Evolutionary conservation across 2,329 filamentous ascomycete species (phyloP).

Genomic region (Stemphylium beticola): DNA sequence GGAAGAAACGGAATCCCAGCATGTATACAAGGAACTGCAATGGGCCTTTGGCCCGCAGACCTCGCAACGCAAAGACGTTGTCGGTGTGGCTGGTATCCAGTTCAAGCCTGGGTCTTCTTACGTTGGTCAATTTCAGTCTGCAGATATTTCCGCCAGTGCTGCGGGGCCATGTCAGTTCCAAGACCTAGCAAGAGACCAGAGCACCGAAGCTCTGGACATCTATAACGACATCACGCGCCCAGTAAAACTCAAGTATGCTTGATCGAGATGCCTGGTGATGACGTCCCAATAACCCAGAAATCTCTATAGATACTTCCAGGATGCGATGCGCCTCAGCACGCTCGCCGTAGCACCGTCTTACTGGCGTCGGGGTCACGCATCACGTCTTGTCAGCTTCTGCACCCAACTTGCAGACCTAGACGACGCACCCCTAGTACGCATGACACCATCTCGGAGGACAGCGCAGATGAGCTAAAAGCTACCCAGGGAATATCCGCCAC

Average conservation of each 20-base stretch:
- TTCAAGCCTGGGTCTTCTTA: slow-evolving; percentile 30
- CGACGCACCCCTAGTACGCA: slow-evolving; percentile 25
- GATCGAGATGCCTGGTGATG: not conserved
- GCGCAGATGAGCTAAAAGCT: not conserved
- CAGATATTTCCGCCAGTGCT: slow-evolving; percentile 23
- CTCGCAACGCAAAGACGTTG: slow-evolving; percentile 18
- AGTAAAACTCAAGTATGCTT: slow-evolving; percentile 30
- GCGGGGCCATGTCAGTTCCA: not conserved
- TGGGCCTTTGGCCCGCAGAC: slow-evolving; percentile 12
- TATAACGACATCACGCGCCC: slow-evolving; percentile 31
- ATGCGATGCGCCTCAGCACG: slow-evolving; percentile 27
- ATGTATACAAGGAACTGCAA: slow-evolving; percentile 32
- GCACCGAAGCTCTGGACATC: slow-evolving; percentile 17
- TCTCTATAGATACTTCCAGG: slow-evolving; percentile 13
- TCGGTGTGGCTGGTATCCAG: slow-evolving; percentile 34
- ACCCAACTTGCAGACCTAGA: slow-evolving; percentile 35
- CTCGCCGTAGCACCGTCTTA: slow-evolving; percentile 34
- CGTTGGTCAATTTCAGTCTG: slow-evolving; percentile 23
- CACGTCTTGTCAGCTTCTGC: slow-evolving; percentile 31
- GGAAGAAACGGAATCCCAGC: slow-evolving; percentile 16
- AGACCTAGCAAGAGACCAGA: slow-evolving; percentile 26
- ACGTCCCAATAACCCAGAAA: too few species aligned
- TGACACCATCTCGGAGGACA: not conserved
- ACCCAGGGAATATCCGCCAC: slow-evolving; percentile 33
- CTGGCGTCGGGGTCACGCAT: slow-evolving; percentile 37